These are phyloP conservation scores for Ajuga reptans DNA, from an alignment of 305 asterid genomes.

Conservation along the genomic window DNA sequence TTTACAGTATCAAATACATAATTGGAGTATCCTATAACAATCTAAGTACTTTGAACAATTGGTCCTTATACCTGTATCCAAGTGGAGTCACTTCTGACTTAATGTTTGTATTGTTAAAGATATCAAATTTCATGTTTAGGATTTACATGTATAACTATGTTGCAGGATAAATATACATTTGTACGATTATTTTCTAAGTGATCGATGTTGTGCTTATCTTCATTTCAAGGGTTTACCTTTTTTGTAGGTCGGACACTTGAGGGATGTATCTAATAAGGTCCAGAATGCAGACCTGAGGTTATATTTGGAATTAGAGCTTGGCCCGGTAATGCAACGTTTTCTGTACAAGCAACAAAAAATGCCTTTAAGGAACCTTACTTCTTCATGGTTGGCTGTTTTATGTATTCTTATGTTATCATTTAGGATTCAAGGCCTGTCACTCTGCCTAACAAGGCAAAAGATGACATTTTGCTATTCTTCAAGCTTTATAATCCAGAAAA, in stretches of 20 bases:
- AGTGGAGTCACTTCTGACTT: not conserved
- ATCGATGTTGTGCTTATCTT: constrained; percentile 8
- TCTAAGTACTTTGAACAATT: not conserved
- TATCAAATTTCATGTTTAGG: not conserved
- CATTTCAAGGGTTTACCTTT: constrained; percentile 13
- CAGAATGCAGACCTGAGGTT: constrained; percentile 40
- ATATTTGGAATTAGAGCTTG: constrained; percentile 40
- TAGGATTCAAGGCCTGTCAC: constrained; percentile 36
- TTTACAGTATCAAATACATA: not conserved
- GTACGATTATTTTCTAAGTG: constrained; percentile 2
- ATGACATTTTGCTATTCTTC: constrained; percentile 41
- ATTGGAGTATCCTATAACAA: constrained; percentile 5
- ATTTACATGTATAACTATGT: not conserved
- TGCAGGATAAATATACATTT: not conserved
- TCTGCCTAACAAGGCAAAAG: constrained; percentile 32
- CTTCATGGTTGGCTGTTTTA: constrained; percentile 1
- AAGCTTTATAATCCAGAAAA: constrained; percentile 46
- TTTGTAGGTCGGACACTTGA: constrained; percentile 40
- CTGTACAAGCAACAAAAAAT: constrained; percentile 4
- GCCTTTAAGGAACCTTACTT: not conserved
- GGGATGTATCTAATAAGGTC: constrained; percentile 27
- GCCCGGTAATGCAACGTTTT: constrained; percentile 31
- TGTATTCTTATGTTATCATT: constrained; percentile 15
- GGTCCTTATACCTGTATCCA: not conserved
- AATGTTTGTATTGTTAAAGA: not conserved